Percentiles rank a stretch among this genome's conserved stretches.
phyloP scores from a whole-genome alignment of 139 green algal species.

The Chlamydomonas urium region DNA sequence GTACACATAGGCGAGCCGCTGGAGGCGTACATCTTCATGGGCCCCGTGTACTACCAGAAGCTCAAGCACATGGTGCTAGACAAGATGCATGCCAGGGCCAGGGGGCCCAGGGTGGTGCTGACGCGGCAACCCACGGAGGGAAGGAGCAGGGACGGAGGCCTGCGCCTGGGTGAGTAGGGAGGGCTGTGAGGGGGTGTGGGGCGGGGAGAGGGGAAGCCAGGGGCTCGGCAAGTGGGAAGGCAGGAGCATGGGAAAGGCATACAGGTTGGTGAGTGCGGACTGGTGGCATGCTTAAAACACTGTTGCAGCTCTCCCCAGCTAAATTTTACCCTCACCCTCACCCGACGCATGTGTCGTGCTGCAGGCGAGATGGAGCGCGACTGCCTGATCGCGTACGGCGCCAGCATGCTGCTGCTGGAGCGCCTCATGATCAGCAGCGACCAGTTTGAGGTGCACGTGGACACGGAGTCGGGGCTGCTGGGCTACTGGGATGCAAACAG shows the following conservation, averaged over 20 bases:
- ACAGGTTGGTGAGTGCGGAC: too few relatives aligned
- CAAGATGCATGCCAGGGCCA: slow-evolving; percentile 95
- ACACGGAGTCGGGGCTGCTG: slow-evolving; percentile 89
- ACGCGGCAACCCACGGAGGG: slow-evolving; percentile 97
- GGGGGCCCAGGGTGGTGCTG: slow-evolving; percentile 83
- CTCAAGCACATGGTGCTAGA: slow-evolving; percentile 99
- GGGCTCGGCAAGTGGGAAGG: too few relatives aligned
- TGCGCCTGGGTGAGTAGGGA: slow-evolving; percentile 60
- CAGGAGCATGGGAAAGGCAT: too few relatives aligned
- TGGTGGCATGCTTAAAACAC: too few relatives aligned
- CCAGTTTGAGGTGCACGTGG: slow-evolving; percentile 94
- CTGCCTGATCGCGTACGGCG: slow-evolving; percentile 88
- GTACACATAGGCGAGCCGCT: slow-evolving; percentile 77
- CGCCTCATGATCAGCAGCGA: slow-evolving; percentile 96
- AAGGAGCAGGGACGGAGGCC: slow-evolving; percentile 84
- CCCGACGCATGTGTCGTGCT: background rate
- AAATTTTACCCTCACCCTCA: too few relatives aligned
- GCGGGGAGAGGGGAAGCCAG: background rate
- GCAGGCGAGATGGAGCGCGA: slow-evolving; percentile 94
- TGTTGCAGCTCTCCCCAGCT: too few relatives aligned
- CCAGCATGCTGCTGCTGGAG: slow-evolving; percentile 92
- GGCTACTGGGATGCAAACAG: slow-evolving; percentile 81
- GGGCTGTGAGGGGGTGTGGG: background rate
- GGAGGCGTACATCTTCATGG: slow-evolving; percentile 98
- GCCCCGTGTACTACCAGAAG: slow-evolving; percentile 99